Evolutionary conservation across 768 basidiomycete species (phyloP).

Genomic region (Hericium coralloides): DNA sequence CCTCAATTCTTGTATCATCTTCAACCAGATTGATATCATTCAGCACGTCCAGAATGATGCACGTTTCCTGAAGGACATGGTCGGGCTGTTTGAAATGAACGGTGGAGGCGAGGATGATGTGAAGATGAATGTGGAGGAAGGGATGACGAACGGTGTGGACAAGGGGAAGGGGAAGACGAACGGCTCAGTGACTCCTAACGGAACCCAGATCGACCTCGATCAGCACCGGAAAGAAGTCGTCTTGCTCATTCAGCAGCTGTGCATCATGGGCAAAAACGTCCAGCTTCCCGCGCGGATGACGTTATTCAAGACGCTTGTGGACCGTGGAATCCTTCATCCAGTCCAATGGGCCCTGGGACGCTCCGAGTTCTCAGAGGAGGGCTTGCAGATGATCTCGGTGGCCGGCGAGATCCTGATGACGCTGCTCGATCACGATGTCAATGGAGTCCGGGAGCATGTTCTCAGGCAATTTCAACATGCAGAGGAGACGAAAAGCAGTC

Average conservation of each 20-base stretch:
- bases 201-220: conserved; percentile 39
- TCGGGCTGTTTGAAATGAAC: conserved; percentile 44
- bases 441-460: conserved; percentile 77
- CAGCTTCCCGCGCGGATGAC: conserved; percentile 80
- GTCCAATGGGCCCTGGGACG: conserved; percentile 87
- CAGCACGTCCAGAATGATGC: conserved; percentile 76
- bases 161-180: conserved; percentile 29
- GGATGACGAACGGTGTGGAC: conserved; percentile 9
- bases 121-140: conserved; percentile 22
- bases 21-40: conserved; percentile 99
- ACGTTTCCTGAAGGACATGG: conserved; percentile 68
- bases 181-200: conserved; percentile 37
- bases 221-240: conserved; percentile 70
- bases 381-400: conserved; percentile 60
- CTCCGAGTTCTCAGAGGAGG: conserved; percentile 42
- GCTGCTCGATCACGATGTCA: conserved; percentile 85
- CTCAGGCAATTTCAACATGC: conserved; percentile 70
- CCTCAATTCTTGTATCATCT: conserved; percentile 94
- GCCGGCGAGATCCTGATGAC: conserved; percentile 81
- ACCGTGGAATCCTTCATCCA: conserved; percentile 83
- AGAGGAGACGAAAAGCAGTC: conserved; percentile 45
- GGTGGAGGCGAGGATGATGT: conserved; percentile 19
- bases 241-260: conserved; percentile 83
- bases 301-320: conserved; percentile 81
- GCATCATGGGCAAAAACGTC: conserved; percentile 94